Evolutionary conservation across 1,139 yeast species (phyloP).

Genomic region (Schizosaccharomyces versatilis): DNA sequence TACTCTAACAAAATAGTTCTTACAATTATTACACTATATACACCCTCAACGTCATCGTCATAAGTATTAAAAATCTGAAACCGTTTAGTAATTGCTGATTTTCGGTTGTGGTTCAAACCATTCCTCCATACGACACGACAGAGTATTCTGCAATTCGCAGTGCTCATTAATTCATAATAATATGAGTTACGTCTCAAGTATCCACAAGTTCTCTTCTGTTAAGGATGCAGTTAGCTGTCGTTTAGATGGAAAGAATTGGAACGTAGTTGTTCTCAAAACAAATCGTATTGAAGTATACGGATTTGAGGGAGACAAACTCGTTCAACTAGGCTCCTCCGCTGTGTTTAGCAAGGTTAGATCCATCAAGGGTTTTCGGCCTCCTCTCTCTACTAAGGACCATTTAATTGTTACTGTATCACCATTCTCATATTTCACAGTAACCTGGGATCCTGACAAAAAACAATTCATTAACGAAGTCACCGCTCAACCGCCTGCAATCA

Average conservation of each 20-base stretch:
- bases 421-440: slow-evolving; percentile 12
- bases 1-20: no score
- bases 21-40: no score
- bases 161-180: not conserved
- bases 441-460: slow-evolving; percentile 6
- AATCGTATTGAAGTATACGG: slow-evolving; percentile 10
- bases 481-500: slow-evolving; percentile 9
- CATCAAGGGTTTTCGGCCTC: slow-evolving; percentile 6
- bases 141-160: no score
- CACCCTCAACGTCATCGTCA: no score
- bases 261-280: slow-evolving; percentile 5
- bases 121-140: no score
- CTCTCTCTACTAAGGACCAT: slow-evolving; percentile 6
- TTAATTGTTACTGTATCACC: slow-evolving; percentile 13
- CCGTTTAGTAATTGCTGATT: no score
- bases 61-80: no score
- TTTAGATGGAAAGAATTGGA: slow-evolving; percentile 7
- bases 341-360: slow-evolving; percentile 10
- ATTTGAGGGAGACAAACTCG: slow-evolving; percentile 11
- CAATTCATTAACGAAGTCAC: slow-evolving; percentile 6
- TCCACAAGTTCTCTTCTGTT: slow-evolving; percentile 14
- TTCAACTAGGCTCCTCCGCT: slow-evolving; percentile 7
- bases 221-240: slow-evolving; percentile 12
- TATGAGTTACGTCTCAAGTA: slow-evolving; percentile 13
- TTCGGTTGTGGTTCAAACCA: no score